phyloP scores from a whole-genome alignment of 495 filamentous ascomycete genomes.

The Penicillium nucicola region DNA sequence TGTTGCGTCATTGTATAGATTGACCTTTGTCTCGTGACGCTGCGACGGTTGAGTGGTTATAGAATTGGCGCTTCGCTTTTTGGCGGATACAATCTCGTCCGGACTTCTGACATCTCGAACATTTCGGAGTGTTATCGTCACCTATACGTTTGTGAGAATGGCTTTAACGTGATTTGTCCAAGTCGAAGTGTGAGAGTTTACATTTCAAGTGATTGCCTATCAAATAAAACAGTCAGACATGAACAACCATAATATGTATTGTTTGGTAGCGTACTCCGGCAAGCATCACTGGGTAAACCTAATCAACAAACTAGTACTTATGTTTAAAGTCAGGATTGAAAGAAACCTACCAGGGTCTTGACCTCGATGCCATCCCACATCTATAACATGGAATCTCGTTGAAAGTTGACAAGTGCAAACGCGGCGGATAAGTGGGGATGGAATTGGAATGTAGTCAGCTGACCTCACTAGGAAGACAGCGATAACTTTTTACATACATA shows the following conservation, averaged over 20 bases:
- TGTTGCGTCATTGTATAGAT: background rate
- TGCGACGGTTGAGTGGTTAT: background rate
- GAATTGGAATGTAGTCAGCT: too few relatives aligned
- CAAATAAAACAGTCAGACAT: background rate
- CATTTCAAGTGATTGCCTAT: constrained; percentile 14
- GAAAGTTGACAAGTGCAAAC: too few relatives aligned
- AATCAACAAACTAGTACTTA: too few relatives aligned
- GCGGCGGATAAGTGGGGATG: too few relatives aligned
- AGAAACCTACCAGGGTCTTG: constrained; percentile 7
- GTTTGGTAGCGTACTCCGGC: constrained; percentile 7
- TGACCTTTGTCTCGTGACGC: too few relatives aligned
- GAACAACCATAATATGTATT: background rate
- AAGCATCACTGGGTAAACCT: constrained; percentile 2
- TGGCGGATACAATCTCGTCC: constrained; percentile 11
- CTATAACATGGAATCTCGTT: too few relatives aligned
- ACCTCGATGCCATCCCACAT: constrained; percentile 4
- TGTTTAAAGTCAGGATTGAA: background rate
- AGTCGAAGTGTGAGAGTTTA: background rate
- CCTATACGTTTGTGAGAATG: background rate
- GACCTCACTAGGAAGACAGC: too few relatives aligned
- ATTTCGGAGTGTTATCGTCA: constrained; percentile 11
- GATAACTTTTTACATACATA: too few relatives aligned
- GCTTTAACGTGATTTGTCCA: background rate
- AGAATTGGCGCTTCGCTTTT: constrained; percentile 3
- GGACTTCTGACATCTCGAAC: constrained; percentile 9